Percentiles rank a stretch among this genome's conserved stretches.
phyloP scores from a whole-genome alignment of 148 eudicot species.

The Rhododendron henanense region DNA sequence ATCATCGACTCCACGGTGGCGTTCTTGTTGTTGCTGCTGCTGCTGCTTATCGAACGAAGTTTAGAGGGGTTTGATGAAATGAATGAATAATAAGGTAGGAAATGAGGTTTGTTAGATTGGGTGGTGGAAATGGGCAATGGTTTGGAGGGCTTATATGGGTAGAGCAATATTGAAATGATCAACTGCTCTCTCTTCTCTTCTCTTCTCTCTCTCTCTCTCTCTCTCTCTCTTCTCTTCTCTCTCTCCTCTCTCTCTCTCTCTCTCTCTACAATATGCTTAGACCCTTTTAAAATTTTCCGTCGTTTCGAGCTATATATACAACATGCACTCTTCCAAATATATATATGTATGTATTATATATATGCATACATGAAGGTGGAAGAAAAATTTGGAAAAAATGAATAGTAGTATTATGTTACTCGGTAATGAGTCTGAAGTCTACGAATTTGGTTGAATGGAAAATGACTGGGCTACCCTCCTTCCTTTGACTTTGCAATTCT shows the following conservation, averaged over 20 bases:
- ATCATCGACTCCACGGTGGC: not conserved
- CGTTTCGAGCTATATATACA: not conserved
- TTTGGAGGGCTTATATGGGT: conserved; percentile 25
- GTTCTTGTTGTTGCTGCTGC: not conserved
- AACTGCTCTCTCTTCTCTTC: conserved; percentile 26
- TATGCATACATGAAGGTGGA: not conserved
- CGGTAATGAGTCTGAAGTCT: conserved; percentile 8
- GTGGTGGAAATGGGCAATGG: conserved; percentile 27
- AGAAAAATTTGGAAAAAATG: not conserved
- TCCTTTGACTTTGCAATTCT: conserved; percentile 15
- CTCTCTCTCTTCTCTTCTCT: not conserved
- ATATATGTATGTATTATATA: not conserved
- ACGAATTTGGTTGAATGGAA: conserved; percentile 17
- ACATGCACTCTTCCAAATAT: not conserved
- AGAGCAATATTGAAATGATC: conserved; percentile 36
- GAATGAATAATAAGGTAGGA: not conserved
- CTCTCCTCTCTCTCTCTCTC: not conserved
- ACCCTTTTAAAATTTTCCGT: not conserved
- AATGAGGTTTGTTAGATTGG: not conserved
- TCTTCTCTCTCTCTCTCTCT: not conserved
- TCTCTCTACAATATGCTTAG: not conserved
- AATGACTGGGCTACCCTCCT: conserved; percentile 21
- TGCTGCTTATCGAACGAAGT: not conserved
- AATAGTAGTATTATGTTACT: not conserved
- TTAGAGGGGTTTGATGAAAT: not conserved